Conservation (phyloP, 495 filamentous ascomycete species). For the Aspergillus ellipticus region DNA sequence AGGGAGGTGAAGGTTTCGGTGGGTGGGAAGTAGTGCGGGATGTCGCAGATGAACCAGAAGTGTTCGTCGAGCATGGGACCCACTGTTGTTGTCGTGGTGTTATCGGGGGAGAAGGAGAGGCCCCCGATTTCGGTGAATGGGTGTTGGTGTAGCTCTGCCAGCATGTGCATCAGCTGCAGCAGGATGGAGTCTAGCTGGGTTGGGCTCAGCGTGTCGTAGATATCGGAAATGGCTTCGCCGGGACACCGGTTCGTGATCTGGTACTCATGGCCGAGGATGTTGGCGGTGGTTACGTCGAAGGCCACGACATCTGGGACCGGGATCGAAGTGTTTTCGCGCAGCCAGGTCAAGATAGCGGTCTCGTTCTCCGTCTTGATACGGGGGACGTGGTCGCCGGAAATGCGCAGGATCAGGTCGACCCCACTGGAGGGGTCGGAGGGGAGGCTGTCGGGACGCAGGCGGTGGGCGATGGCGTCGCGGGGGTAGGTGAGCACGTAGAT, state of each 20-base stretch:
- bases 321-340: background rate
- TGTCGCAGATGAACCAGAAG: constrained; percentile 1
- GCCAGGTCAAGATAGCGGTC: background rate
- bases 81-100: background rate
- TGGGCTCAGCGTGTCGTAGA: background rate
- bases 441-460: background rate
- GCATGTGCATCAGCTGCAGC: background rate
- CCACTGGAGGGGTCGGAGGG: background rate
- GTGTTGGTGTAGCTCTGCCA: background rate
- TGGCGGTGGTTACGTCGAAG: background rate
- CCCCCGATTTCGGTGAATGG: background rate
- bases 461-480: background rate
- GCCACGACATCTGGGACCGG: background rate
- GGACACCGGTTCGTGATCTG: background rate
- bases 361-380: constrained; percentile 1
- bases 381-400: background rate
- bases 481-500: background rate
- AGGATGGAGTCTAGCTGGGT: background rate
- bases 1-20: background rate
- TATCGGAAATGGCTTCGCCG: background rate
- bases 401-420: background rate
- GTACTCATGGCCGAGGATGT: background rate
- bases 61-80: background rate
- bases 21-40: background rate
- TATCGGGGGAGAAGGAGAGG: background rate